These are phyloP conservation scores for Phylloporus sp. DNA, from an alignment of 768 basidiomycete genomes.

Conservation along the genomic window DNA sequence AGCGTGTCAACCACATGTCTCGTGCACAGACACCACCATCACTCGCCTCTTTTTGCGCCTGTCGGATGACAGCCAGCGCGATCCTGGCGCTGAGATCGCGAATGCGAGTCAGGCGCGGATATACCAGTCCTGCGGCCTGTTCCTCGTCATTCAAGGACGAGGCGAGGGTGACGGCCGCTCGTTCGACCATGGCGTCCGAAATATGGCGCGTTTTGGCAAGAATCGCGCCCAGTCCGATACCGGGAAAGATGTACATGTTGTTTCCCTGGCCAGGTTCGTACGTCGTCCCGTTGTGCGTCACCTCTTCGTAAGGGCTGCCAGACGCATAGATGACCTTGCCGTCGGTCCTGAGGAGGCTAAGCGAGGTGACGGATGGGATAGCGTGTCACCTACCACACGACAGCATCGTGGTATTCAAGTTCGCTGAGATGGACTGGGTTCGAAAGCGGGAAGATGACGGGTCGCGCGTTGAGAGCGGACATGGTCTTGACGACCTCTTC, in stretches of 20 bases:
- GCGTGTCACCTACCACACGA: constrained; percentile 42
- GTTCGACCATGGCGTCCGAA: constrained; percentile 67
- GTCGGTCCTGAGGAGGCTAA: constrained; percentile 42
- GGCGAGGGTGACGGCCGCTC: constrained; percentile 56
- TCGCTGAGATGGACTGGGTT: constrained; percentile 65
- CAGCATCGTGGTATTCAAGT: constrained; percentile 55
- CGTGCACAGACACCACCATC: too few species aligned
- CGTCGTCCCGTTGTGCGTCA: constrained; percentile 42
- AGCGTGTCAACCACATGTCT: not conserved
- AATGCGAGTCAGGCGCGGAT: constrained; percentile 63
- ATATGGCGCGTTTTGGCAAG: constrained; percentile 53
- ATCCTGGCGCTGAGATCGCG: constrained; percentile 61
- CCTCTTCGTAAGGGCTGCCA: constrained; percentile 61
- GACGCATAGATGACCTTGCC: constrained; percentile 68
- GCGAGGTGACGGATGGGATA: not conserved
- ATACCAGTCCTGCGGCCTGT: constrained; percentile 49
- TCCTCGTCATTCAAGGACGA: constrained; percentile 55
- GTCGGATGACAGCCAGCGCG: constrained; percentile 55
- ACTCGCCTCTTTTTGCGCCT: constrained; percentile 60
- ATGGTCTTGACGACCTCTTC: constrained; percentile 59
- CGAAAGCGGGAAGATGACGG: constrained; percentile 80
- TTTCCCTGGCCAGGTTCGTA: constrained; percentile 74
- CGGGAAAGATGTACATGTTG: constrained; percentile 71
- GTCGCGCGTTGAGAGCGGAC: constrained; percentile 57
- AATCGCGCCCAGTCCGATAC: constrained; percentile 59